These are phyloP conservation scores for Phytophthora fragariae DNA, from an alignment of 352 stramenopile genomes.

Conservation along the genomic window DNA sequence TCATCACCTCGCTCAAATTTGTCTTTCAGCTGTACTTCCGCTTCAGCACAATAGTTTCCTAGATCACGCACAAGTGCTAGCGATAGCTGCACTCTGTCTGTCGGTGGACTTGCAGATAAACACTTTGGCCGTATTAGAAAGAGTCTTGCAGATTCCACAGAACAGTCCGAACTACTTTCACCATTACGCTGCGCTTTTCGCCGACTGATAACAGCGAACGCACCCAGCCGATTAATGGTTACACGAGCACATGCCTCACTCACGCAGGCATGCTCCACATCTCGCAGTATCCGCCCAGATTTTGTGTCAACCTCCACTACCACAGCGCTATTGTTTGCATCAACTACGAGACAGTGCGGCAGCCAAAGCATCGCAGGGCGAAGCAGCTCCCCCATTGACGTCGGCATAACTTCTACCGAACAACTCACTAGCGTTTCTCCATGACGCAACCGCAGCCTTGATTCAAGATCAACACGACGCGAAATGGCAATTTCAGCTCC, in stretches of 20 bases:
- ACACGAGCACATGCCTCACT: constrained; percentile 18
- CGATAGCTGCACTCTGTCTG: constrained; percentile 1
- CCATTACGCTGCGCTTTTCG: not conserved
- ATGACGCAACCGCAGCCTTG: constrained; percentile 17
- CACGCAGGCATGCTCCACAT: constrained; percentile 18
- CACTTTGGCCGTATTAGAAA: constrained; percentile 19
- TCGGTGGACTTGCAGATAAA: constrained; percentile 11
- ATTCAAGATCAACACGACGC: not conserved
- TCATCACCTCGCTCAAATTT: not conserved
- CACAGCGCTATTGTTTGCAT: constrained; percentile 13
- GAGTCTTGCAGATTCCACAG: constrained; percentile 15
- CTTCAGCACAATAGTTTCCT: constrained; percentile 7
- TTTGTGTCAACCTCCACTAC: constrained; percentile 41
- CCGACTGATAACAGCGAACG: constrained; percentile 31
- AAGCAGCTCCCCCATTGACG: constrained; percentile 34
- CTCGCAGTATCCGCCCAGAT: constrained; percentile 34
- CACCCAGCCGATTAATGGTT: constrained; percentile 26
- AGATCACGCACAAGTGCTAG: not conserved
- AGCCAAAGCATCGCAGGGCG: constrained; percentile 43
- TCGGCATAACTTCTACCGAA: constrained; percentile 55
- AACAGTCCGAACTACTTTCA: constrained; percentile 9
- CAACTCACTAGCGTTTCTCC: constrained; percentile 53
- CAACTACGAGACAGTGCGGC: constrained; percentile 29
- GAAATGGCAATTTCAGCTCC: constrained; percentile 62
- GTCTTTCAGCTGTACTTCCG: constrained; percentile 7